Conservation (phyloP, 1,284 basidiomycete genomes). For the Fomitopsis betulina region DNA sequence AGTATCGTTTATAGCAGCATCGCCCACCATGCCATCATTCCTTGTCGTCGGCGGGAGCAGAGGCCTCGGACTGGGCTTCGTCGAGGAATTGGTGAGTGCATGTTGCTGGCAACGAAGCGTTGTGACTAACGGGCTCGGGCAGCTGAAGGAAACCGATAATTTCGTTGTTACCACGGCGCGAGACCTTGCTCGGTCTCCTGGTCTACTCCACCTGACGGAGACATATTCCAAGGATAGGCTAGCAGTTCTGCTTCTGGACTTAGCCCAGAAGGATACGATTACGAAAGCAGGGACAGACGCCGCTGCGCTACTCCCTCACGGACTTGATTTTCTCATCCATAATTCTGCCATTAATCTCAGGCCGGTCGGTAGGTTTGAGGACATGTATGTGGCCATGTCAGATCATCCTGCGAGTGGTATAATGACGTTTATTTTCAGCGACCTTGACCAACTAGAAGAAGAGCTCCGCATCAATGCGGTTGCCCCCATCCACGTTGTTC, state of each 20-base stretch:
- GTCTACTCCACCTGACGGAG: background rate
- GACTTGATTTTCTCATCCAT: constrained; percentile 2
- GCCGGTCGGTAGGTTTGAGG: background rate
- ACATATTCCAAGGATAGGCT: background rate
- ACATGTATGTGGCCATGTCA: background rate
- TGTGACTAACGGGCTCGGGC: background rate
- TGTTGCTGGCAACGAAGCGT: background rate
- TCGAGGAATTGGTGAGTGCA: constrained; percentile 1
- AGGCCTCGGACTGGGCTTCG: constrained; percentile 5
- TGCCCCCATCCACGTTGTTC: constrained; percentile 3
- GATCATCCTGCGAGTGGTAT: background rate
- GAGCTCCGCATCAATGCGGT: constrained; percentile 7
- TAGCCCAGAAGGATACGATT: background rate
- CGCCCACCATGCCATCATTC: constrained; percentile 2
- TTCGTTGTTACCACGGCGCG: constrained; percentile 6
- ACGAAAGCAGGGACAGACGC: no score
- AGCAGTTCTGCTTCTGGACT: background rate
- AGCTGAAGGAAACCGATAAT: constrained; percentile 5
- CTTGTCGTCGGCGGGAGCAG: constrained; percentile 2
- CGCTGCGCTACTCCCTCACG: background rate
- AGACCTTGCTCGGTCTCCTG: background rate
- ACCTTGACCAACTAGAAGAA: constrained; percentile 1
- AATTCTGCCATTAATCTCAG: background rate
- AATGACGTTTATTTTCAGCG: background rate
- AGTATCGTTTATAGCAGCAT: background rate